Conservation (phyloP, 768 basidiomycete species). For the Rhodotorula graminis region DNA sequence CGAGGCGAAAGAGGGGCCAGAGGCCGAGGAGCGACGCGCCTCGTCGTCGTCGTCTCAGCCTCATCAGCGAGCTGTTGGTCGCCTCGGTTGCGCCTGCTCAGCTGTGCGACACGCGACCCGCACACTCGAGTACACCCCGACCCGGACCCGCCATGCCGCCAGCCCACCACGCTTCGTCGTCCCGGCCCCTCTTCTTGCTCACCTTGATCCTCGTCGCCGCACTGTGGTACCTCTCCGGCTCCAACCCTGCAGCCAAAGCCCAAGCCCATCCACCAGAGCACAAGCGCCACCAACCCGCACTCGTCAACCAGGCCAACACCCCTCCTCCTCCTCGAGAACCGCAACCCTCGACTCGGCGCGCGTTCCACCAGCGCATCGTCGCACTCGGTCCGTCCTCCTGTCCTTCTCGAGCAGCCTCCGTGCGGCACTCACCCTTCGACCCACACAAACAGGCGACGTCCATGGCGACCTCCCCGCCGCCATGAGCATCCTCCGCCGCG, state of each 20-base stretch:
- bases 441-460: slow-evolving; percentile 70
- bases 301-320: slow-evolving; percentile 1
- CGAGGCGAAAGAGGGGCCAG: too few species aligned
- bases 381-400: neutral
- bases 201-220: neutral
- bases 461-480: slow-evolving; percentile 85
- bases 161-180: too few species aligned
- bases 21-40: too few species aligned
- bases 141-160: too few species aligned
- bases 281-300: neutral
- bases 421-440: too few species aligned
- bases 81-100: too few species aligned
- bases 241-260: neutral
- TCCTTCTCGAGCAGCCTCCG: too few species aligned
- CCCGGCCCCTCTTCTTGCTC: neutral
- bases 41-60: too few species aligned
- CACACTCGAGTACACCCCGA: too few species aligned
- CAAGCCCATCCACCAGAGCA: neutral
- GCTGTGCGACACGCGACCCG: too few species aligned
- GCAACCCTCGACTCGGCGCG: too few species aligned
- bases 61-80: too few species aligned
- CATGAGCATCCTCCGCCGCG: slow-evolving; percentile 70
- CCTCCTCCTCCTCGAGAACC: neutral
- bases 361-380: slow-evolving; percentile 15
- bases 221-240: neutral